Evolutionary conservation across 352 stramenopile species (phyloP), one percentile per base, ranked within the genome.

Genomic region (Phytophthora lateralis): DNA sequence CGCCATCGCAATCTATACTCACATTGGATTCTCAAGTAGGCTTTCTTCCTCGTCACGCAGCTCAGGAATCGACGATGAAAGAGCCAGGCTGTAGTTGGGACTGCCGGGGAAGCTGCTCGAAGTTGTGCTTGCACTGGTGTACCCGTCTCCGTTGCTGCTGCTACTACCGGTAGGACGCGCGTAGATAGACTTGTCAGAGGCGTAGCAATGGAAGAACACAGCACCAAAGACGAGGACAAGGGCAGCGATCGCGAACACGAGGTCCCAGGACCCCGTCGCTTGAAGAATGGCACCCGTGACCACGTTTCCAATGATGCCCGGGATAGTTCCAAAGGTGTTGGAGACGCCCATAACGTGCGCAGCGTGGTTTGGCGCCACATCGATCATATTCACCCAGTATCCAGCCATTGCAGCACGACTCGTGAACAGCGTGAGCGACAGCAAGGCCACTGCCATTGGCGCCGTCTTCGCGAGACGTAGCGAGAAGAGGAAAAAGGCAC

Each of bases 311-410:
- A 96, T 58, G 50, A 96, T 93, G 14, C 88, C 88, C 6, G 88
- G 88, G 29, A 96, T 81, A 0, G 88, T 96, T 34, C 77, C 84
- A 46, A 96, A 84, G 26, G 88, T 95, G 62, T 96, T 96, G 48
- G 84, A 94, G 48, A 96, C 76, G 39, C 81, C 88, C 88, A 96
- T 96, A 50, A 96, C 75, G 64, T 95, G 82, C 4, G 82, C 88
- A 4, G 88, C 88, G 63, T 95, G 80, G 42, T 83, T 76, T 12
- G 85, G 82, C 0, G 71, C 85, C 48, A 96, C 85, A 73, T 96
- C 88, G 53, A 96, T 93, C 88, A 96, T 96, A 64, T 96, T 96
- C 56, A 96, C 84, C 85, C 85, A 96, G 67, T 90, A 96, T 15
- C 88, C 88, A 39, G 82, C 82, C 60, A 90, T 86, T 9, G 85